Base-by-base conservation (phyloP, 164 flowering plant species). In the Echeveria elegans region DNA sequence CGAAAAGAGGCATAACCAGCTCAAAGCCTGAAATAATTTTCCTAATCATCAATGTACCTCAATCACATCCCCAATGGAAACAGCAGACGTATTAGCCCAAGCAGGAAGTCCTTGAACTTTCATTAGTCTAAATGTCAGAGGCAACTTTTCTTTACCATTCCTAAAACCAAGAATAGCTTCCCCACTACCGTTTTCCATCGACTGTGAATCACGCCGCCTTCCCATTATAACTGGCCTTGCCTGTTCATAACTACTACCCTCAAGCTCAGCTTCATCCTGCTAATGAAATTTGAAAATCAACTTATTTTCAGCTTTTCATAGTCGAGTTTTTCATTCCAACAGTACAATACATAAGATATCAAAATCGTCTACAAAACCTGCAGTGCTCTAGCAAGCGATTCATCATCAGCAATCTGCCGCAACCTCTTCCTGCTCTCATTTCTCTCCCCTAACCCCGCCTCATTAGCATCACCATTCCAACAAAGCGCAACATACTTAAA, bases 51-150 rank as follows among this genome's bases (percentile, higher is more conserved):
- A 52, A n/a, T 19, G 6, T 71, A 91, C 99, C 97, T 92, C 75
- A 74, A 95, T 82, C 21, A 92, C 88, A 82, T 92, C 96, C 18
- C 65, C 71, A 53, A 95, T 81, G 2, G 97, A 86, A 72, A 90
- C 88, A 68, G 83, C 81, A 50, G 88, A 83, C 23, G 95, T 78
- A 73, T 95, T 95, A 32, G 99, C 90, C 99, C 99, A 90, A 34
- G 80, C 69, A 34, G 97, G 99, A 53, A 95, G 82, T 66, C 86
- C 90, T 78, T 82, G 71, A 26, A 95, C 99, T 62, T 58, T 69
- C 80, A 95, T 41, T 56, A 95, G 95, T 62, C 88, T 79, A 79
- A 90, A 95, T 6, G 91, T 88, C 24, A 60, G 72, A 40, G 90
- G 86, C 36, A 85, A 32, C 67, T 72, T 77, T 26, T 85, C 85